Percentiles rank a stretch among this genome's conserved stretches.
Evolutionary conservation across 2,329 filamentous ascomycete genomes (phyloP).

Genomic region (Myriosclerotinia duriaeana): DNA sequence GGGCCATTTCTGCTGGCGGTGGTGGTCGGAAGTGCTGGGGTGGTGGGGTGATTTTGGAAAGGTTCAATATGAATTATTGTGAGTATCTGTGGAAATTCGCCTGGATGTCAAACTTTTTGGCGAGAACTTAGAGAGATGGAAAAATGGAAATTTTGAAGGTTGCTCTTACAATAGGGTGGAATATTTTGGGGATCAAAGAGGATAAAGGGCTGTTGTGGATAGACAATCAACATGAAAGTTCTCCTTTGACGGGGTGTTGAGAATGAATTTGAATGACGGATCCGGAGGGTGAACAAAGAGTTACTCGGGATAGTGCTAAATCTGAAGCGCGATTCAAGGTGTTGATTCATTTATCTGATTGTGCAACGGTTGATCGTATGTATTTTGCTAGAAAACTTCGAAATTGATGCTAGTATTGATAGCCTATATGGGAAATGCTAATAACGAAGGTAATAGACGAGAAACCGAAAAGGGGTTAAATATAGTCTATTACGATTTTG

Average conservation of each 20-base stretch:
- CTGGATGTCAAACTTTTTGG: not conserved
- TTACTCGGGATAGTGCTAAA: not conserved
- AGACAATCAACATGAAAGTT: not conserved
- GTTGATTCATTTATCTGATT: not conserved
- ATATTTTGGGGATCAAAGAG: conserved; percentile 12
- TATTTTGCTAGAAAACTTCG: not conserved
- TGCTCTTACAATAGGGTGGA: conserved; percentile 8
- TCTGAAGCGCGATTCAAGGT: not conserved
- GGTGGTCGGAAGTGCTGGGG: not conserved
- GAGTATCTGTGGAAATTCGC: not conserved
- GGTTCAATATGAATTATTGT: not conserved
- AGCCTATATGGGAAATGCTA: no score
- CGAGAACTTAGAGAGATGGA: not conserved
- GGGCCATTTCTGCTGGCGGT: not conserved
- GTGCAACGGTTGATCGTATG: not conserved
- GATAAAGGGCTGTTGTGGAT: not conserved
- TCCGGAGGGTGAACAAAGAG: conserved; percentile 12
- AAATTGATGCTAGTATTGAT: not conserved
- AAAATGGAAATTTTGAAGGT: not conserved
- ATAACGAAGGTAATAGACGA: not conserved
- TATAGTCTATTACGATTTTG: not conserved
- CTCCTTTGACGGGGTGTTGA: not conserved
- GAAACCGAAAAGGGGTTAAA: not conserved
- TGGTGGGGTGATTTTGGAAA: not conserved
- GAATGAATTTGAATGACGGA: conserved; percentile 7